A percentile compares a stretch with the other conserved stretches of the same genome.
phyloP scores from a whole-genome alignment of 345 rosid species.

The Erucastrum elatum region DNA sequence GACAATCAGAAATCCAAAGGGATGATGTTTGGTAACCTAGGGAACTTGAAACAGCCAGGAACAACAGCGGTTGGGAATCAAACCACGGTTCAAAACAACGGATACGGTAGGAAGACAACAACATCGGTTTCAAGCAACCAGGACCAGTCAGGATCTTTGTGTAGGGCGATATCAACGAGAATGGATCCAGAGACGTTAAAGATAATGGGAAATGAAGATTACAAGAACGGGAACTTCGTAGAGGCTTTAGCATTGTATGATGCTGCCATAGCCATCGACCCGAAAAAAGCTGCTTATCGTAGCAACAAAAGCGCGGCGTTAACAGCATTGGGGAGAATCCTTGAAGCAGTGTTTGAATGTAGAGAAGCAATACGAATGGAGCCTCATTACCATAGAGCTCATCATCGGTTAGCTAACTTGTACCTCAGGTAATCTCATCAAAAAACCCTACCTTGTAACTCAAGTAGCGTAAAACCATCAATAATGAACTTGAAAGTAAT shows the following conservation, averaged over 20 bases:
- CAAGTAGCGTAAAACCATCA: neutral
- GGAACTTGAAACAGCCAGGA: constrained; percentile 70
- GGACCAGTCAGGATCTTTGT: constrained; percentile 53
- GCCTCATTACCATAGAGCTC: constrained; percentile 90
- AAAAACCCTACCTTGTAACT: constrained; percentile 4
- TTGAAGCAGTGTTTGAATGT: constrained; percentile 87
- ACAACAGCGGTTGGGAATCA: constrained; percentile 39
- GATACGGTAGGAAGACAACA: constrained; percentile 44
- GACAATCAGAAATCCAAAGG: constrained; percentile 68
- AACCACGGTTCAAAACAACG: constrained; percentile 37
- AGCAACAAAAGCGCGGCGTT: constrained; percentile 89
- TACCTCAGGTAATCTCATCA: constrained; percentile 58
- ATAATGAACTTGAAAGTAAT: neutral
- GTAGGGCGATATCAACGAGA: constrained; percentile 79
- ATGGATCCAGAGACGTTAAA: constrained; percentile 95
- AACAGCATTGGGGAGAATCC: constrained; percentile 73
- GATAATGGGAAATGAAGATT: constrained; percentile 96
- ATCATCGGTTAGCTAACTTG: constrained; percentile 81
- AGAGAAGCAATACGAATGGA: constrained; percentile 86
- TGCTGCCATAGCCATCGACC: constrained; percentile 89
- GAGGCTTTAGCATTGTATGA: constrained; percentile 87
- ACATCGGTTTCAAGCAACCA: constrained; percentile 8
- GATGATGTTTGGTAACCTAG: constrained; percentile 69
- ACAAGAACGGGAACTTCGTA: constrained; percentile 77
- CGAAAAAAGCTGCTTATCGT: constrained; percentile 77